Evolutionary conservation across 2,329 filamentous ascomycete genomes (phyloP).

Genomic region (Davidsoniella eucalypti): DNA sequence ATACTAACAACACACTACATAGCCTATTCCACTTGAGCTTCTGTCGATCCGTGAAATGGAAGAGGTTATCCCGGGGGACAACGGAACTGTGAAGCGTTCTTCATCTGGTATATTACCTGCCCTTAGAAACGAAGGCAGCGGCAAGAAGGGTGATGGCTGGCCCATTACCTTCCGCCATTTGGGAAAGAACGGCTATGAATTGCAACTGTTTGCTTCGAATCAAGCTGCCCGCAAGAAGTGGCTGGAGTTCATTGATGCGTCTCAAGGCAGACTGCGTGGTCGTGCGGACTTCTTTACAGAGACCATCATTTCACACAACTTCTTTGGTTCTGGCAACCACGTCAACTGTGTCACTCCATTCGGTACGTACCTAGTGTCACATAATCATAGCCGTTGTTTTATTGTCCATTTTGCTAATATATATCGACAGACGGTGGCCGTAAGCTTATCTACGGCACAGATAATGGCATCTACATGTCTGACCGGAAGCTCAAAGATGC

Average conservation of each 20-base stretch:
- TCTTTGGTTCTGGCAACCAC: slow-evolving; percentile 52
- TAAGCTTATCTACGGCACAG: slow-evolving; percentile 87
- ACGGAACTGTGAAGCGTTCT: slow-evolving; percentile 67
- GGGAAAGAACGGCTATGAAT: slow-evolving; percentile 86
- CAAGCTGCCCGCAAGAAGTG: slow-evolving; percentile 84
- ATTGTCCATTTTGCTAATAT: slow-evolving; percentile 13
- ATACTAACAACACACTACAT: slow-evolving; percentile 10
- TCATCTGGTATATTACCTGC: slow-evolving; percentile 66
- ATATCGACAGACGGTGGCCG: slow-evolving; percentile 60
- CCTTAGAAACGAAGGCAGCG: slow-evolving; percentile 29
- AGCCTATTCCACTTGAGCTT: slow-evolving; percentile 86
- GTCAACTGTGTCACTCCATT: slow-evolving; percentile 93
- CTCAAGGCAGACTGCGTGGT: slow-evolving; percentile 73
- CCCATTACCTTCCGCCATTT: slow-evolving; percentile 94
- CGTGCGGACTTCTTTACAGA: slow-evolving; percentile 85
- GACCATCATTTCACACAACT: slow-evolving; percentile 39
- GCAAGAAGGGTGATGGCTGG: slow-evolving; percentile 56
- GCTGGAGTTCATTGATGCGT: slow-evolving; percentile 86
- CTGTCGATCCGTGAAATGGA: slow-evolving; percentile 95
- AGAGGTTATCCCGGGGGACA: slow-evolving; percentile 61
- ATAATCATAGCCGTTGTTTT: slow-evolving; percentile 1
- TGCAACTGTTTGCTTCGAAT: slow-evolving; percentile 74
- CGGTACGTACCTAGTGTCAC: slow-evolving; percentile 36
- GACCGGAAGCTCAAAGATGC: slow-evolving; percentile 80
- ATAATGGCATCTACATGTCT: slow-evolving; percentile 81